Percentiles rank a stretch among this genome's conserved stretches.
These are phyloP conservation scores for Aspergillus awamori DNA, from an alignment of 2,329 filamentous ascomycete genomes.

Conservation along the genomic window DNA sequence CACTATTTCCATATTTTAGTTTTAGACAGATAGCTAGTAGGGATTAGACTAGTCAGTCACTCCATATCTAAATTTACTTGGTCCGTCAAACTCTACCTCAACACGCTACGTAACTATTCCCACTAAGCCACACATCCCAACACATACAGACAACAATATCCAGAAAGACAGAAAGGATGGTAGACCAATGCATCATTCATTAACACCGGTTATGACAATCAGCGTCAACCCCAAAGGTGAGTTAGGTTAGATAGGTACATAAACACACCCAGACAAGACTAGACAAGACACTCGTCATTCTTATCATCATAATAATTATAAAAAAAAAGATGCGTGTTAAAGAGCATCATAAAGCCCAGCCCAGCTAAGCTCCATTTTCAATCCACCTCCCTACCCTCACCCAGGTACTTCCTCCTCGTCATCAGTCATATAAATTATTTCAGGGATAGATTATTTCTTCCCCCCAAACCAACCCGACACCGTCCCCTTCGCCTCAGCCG, in stretches of 20 bases:
- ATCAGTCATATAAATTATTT: background rate
- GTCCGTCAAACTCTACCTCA: too few relatives aligned
- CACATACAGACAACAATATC: background rate
- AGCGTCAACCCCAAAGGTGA: background rate
- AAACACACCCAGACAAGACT: too few relatives aligned
- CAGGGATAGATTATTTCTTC: conserved; percentile 15
- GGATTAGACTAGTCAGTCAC: too few relatives aligned
- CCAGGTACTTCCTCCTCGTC: too few relatives aligned
- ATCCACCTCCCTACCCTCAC: background rate
- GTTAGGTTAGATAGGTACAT: too few relatives aligned
- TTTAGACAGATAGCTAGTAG: background rate
- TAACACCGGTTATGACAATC: background rate
- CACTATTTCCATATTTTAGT: background rate
- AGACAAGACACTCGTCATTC: too few relatives aligned
- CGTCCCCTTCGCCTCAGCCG: conserved; percentile 80
- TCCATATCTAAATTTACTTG: too few relatives aligned
- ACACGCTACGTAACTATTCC: too few relatives aligned
- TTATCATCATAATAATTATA: background rate
- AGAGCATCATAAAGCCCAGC: background rate
- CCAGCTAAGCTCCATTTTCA: background rate
- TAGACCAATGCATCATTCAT: background rate
- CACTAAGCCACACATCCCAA: background rate
- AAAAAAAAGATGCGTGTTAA: background rate
- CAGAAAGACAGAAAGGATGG: background rate
- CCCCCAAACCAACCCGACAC: conserved; percentile 81